Base-by-base conservation (phyloP, 148 eudicot species). In the Talinum fruticosum region DNA sequence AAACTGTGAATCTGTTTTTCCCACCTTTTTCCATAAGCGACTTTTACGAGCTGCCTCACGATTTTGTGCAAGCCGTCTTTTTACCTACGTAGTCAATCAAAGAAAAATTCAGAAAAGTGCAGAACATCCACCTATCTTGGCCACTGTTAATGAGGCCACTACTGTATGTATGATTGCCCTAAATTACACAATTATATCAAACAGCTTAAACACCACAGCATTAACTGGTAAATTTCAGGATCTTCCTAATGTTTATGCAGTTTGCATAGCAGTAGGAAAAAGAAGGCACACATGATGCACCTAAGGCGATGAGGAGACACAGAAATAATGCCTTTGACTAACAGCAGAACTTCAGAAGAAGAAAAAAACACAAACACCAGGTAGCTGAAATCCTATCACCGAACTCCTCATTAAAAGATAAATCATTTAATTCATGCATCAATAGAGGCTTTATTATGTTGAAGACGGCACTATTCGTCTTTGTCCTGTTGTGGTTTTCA, bases 21-120 rank as follows among this genome's bases (percentile, higher is more conserved):
- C 37, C 74, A 96, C 99, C 99, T 96, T 96, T 85, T 93, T 96
- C 79, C 99, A 83, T 73, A 93, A 80, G 74, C 99, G 99, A 75
- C 99, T 93, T 87, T 96, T 96, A 32, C 99, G 97, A 82, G 99
- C 99, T 73, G 99, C 99, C 84, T 96, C 97, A 59, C 99, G 97
- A 77, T 96, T 96, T 84, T 96, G 99, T 71, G 99, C 99, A 68
- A 93, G 92, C 45, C 99, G 97, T 79, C 99, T 90, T 79, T 81
- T 87, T 79, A 84, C 86, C 98, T 85, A 14, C 12, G 78, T 75
- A 71, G 61, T 49, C 41, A 57, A 33, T 12, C 45, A 57, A 66
- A 79, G 16, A 26, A 35, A 51, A 36, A 13, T 4, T 67, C 47
- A 75, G 44, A 65, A 35, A 26, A 41, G 18, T n/a, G 68, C 14